Evolutionary conservation across 1,139 yeast species (phyloP).

Genomic region (Lodderomyces margitis): DNA sequence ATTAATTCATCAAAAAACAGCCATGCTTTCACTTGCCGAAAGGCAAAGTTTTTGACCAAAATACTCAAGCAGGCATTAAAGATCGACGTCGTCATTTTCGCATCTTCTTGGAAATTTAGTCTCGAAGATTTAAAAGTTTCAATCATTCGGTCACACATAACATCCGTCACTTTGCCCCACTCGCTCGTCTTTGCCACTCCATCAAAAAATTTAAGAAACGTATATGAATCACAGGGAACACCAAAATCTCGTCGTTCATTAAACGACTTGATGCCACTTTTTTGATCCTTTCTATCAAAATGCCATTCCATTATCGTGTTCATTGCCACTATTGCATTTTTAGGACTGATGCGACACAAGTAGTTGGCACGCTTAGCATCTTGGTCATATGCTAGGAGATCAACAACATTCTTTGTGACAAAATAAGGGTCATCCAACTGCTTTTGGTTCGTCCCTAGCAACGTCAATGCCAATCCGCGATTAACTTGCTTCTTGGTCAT

Average conservation of each 20-base stretch:
- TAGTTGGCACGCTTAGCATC: constrained; percentile 50
- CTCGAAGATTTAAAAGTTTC: constrained; percentile 22
- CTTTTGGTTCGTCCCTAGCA: constrained; percentile 56
- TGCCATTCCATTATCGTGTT: constrained; percentile 55
- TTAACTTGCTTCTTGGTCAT: constrained; percentile 32
- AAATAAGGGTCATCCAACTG: constrained; percentile 56
- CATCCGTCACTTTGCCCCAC: constrained; percentile 33
- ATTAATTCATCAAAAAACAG: constrained; percentile 32
- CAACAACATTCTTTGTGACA: constrained; percentile 51
- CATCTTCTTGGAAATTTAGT: constrained; percentile 13
- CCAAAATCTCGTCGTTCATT: constrained; percentile 62
- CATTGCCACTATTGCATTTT: constrained; percentile 55
- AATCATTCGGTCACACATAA: constrained; percentile 22
- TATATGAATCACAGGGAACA: constrained; percentile 50
- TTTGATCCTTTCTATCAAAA: constrained; percentile 38
- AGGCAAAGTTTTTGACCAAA: constrained; percentile 31
- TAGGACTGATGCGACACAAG: constrained; percentile 47
- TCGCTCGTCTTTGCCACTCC: constrained; percentile 48
- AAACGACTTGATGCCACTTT: constrained; percentile 46
- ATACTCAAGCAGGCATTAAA: constrained; percentile 42
- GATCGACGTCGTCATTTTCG: constrained; percentile 13
- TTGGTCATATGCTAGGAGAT: constrained; percentile 49
- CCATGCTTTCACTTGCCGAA: constrained; percentile 41
- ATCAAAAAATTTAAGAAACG: constrained; percentile 54
- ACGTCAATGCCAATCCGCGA: constrained; percentile 43